phyloP scores from a whole-genome alignment of 768 basidiomycete species.

The Pisolithus microcarpus region DNA sequence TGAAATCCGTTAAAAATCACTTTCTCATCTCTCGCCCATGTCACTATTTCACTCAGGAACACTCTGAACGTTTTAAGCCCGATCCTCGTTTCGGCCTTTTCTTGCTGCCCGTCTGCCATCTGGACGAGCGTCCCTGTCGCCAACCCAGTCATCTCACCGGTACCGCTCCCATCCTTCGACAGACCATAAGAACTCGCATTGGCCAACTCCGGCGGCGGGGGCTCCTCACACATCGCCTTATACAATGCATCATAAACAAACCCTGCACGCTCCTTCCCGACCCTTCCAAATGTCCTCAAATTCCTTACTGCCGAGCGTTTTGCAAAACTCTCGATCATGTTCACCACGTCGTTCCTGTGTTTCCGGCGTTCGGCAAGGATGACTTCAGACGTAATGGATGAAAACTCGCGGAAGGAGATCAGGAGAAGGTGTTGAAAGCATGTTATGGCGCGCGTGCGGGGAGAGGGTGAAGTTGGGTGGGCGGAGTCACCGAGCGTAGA shows the following conservation, averaged over 20 bases:
- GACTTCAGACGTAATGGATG: constrained; percentile 91
- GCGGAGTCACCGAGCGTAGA: constrained; percentile 89
- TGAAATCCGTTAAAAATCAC: constrained; percentile 90
- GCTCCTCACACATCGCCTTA: constrained; percentile 71
- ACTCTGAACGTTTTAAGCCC: constrained; percentile 77
- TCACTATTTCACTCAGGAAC: constrained; percentile 87
- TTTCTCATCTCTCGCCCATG: constrained; percentile 94
- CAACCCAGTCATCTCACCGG: constrained; percentile 21
- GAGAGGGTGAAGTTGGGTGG: constrained; percentile 81
- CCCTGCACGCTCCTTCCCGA: constrained; percentile 82
- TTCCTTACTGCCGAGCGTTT: constrained; percentile 89
- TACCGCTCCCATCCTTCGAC: too few species aligned
- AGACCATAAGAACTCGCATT: too few species aligned
- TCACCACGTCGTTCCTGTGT: constrained; percentile 83
- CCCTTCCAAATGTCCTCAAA: constrained; percentile 68
- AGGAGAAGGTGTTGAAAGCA: constrained; percentile 96
- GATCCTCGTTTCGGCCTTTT: constrained; percentile 86
- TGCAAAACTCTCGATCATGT: constrained; percentile 89
- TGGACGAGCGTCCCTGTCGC: constrained; percentile 46
- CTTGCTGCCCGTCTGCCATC: constrained; percentile 53
- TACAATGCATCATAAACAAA: constrained; percentile 90
- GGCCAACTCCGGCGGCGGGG: constrained; percentile 45
- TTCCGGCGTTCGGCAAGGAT: constrained; percentile 81
- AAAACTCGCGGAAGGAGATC: constrained; percentile 96
- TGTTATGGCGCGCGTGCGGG: constrained; percentile 87